phyloP scores from a whole-genome alignment of 192 early-diverging fungal genomes.

The Backusella psychrophila region DNA sequence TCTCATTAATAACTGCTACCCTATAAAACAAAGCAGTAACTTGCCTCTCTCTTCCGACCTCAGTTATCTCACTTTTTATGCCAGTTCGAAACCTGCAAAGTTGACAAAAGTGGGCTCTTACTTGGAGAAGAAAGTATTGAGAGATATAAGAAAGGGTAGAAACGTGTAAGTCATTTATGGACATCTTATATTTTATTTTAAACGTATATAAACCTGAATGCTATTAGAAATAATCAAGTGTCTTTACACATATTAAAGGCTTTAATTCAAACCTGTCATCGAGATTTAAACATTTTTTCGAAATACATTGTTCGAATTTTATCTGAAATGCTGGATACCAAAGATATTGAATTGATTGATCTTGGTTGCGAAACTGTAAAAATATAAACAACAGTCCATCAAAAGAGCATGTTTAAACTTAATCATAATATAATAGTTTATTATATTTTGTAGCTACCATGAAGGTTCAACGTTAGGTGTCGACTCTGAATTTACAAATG shows the following conservation, averaged over 20 bases:
- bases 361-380: conserved; percentile 59
- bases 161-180: conserved; percentile 46
- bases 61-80: conserved; percentile 87
- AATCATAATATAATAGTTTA: conserved; percentile 47
- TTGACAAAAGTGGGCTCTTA: conserved; percentile 86
- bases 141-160: conserved; percentile 62
- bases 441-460: conserved; percentile 67
- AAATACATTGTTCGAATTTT: conserved; percentile 73
- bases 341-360: conserved; percentile 57
- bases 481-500: conserved; percentile 55
- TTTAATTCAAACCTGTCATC: conserved; percentile 66
- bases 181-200: neutral
- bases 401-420: neutral
- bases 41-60: conserved; percentile 77
- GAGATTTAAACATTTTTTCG: conserved; percentile 83
- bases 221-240: conserved; percentile 59
- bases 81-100: conserved; percentile 86
- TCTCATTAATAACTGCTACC: conserved; percentile 74
- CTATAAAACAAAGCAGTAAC: conserved; percentile 56
- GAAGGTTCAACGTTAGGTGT: conserved; percentile 70
- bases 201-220: neutral
- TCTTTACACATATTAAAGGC: conserved; percentile 74
- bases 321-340: conserved; percentile 50
- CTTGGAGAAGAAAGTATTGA: conserved; percentile 69
- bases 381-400: neutral